These are phyloP conservation scores for Trifolium repens DNA, from an alignment of 306 rosid species.

Conservation along the genomic window DNA sequence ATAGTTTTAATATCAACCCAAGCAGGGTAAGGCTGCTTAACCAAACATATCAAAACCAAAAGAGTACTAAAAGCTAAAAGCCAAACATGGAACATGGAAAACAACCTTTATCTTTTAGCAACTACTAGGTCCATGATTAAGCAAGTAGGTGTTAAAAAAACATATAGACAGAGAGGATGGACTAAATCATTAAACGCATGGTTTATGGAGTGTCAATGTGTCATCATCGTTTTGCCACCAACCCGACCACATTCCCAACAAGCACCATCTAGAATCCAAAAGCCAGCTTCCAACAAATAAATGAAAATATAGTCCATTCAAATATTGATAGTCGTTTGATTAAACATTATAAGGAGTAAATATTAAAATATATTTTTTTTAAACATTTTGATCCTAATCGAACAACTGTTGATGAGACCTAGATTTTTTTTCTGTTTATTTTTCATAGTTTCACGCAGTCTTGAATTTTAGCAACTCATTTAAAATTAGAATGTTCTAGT, in stretches of 20 bases:
- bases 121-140: slow-evolving; percentile 42
- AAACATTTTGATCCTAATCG: no score
- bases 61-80: slow-evolving; percentile 14
- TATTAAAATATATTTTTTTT: no score
- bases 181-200: slow-evolving; percentile 39
- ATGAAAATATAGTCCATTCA: no score
- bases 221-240: slow-evolving; percentile 34
- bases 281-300: slow-evolving; percentile 26
- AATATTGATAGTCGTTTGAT: no score
- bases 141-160: slow-evolving; percentile 1
- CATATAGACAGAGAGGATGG: not conserved
- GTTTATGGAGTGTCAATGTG: not conserved
- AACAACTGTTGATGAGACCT: no score
- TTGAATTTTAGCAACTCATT: no score
- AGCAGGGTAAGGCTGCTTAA: not conserved
- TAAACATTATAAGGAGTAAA: no score
- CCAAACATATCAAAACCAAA: slow-evolving; percentile 21
- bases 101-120: slow-evolving; percentile 38
- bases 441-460: no score
- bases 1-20: slow-evolving; percentile 15
- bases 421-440: no score
- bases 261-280: slow-evolving; percentile 16
- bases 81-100: not conserved
- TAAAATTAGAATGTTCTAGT: no score
- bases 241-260: slow-evolving; percentile 21